These are phyloP conservation scores for Coniochaeta pulveracea DNA, from an alignment of 2,329 filamentous ascomycete genomes.

Conservation along the genomic window DNA sequence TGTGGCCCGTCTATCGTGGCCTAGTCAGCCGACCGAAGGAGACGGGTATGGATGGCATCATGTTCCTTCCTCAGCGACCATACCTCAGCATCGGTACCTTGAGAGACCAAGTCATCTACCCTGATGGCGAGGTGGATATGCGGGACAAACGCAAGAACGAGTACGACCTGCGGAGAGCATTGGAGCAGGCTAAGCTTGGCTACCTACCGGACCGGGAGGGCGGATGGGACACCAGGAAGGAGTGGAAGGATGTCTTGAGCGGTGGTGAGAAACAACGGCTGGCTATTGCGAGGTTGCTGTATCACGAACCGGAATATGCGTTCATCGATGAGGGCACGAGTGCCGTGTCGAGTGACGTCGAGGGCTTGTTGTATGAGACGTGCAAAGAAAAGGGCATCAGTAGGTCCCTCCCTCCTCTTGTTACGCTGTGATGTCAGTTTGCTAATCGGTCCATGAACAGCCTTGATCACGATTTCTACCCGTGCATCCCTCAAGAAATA, in stretches of 20 bases:
- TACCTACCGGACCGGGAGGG: conserved; percentile 89
- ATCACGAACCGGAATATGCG: conserved; percentile 90
- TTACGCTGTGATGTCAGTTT: not conserved
- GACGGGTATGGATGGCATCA: conserved; percentile 80
- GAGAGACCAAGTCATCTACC: conserved; percentile 95
- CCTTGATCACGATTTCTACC: conserved; percentile 90
- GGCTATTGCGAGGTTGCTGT: conserved; percentile 79
- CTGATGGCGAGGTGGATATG: conserved; percentile 93
- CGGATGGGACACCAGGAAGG: conserved; percentile 92
- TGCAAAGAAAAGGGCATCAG: conserved; percentile 91
- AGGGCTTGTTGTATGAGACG: conserved; percentile 84
- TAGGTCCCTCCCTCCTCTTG: conserved; percentile 34
- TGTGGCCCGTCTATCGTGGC: conserved; percentile 94
- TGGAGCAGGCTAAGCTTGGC: conserved; percentile 76
- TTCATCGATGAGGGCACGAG: conserved; percentile 94
- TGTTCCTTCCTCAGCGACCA: conserved; percentile 92
- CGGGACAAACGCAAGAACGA: conserved; percentile 68
- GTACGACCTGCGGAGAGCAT: conserved; percentile 61
- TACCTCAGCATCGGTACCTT: conserved; percentile 88
- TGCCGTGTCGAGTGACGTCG: conserved; percentile 87
- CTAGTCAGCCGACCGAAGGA: conserved; percentile 77
- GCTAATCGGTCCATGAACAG: conserved; percentile 25
- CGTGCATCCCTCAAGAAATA: conserved; percentile 92
- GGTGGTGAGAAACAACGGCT: conserved; percentile 96
- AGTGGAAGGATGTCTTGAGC: conserved; percentile 97